Percentiles rank a stretch among this genome's conserved stretches.
phyloP scores from a whole-genome alignment of 2,329 filamentous ascomycete genomes.

The Ophiostoma novo-ulmi region DNA sequence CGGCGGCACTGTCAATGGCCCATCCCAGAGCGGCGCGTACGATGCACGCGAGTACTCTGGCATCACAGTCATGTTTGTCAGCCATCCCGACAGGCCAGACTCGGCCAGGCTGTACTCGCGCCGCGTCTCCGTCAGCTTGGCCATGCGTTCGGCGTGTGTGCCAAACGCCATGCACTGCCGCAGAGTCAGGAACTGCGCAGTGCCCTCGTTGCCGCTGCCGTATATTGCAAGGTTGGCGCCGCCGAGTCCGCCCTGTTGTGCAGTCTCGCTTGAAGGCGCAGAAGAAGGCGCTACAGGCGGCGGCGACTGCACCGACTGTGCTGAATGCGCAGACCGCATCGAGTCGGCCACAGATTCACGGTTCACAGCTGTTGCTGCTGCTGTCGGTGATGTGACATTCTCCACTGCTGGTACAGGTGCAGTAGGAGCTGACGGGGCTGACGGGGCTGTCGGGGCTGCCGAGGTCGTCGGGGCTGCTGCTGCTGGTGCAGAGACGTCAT shows the following conservation, averaged over 20 bases:
- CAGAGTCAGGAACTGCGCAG: conserved; percentile 32
- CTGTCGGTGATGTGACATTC: background rate
- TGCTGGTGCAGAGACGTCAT: conserved; percentile 16
- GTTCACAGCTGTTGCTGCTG: background rate
- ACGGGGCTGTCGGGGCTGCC: background rate
- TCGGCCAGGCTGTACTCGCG: conserved; percentile 66
- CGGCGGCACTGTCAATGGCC: conserved; percentile 23
- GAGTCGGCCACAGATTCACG: background rate
- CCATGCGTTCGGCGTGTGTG: conserved; percentile 62
- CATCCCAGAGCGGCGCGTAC: conserved; percentile 28
- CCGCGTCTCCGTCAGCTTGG: conserved; percentile 67
- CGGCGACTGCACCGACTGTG: background rate
- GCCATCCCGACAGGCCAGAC: conserved; percentile 61
- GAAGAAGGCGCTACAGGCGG: background rate
- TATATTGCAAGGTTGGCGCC: conserved; percentile 17
- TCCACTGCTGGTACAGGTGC: background rate
- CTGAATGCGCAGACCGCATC: conserved; percentile 13
- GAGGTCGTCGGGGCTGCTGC: background rate
- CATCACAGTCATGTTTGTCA: conserved; percentile 42
- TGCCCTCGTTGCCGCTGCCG: conserved; percentile 16
- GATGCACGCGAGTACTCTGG: conserved; percentile 45
- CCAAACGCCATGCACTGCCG: conserved; percentile 69
- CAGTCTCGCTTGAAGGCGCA: background rate
- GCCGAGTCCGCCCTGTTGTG: background rate
- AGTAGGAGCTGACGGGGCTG: background rate